Conservation (phyloP, 208 protist species). For the Wallacemonas sp. region DNA sequence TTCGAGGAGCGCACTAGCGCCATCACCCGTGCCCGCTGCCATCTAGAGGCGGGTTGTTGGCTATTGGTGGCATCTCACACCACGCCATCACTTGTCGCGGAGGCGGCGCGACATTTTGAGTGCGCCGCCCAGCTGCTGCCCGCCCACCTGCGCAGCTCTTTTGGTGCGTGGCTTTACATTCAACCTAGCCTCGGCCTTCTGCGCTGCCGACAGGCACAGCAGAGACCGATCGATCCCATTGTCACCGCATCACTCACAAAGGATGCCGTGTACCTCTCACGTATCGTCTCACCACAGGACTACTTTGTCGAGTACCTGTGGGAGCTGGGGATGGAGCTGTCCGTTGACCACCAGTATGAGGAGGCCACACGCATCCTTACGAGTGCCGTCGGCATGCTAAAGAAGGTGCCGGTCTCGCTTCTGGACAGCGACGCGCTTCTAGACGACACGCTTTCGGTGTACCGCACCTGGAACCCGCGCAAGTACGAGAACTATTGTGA, state of each 20-base stretch:
- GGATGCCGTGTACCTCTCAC: constrained; percentile 52
- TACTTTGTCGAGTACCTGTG: constrained; percentile 74
- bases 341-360: constrained; percentile 32
- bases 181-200: constrained; percentile 55
- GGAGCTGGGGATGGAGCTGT: constrained; percentile 77
- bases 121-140: constrained; percentile 40
- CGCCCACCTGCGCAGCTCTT: constrained; percentile 28
- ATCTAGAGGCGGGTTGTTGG: constrained; percentile 34
- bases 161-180: constrained; percentile 58
- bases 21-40: constrained; percentile 12
- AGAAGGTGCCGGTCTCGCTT: constrained; percentile 22
- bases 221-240: constrained; percentile 4
- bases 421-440: constrained; percentile 43
- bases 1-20: constrained; percentile 10
- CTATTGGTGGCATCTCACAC: constrained; percentile 21
- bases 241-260: constrained; percentile 29
- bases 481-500: constrained; percentile 59
- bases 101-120: constrained; percentile 50
- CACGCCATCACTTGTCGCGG: constrained; percentile 23
- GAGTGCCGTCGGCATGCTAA: constrained; percentile 33
- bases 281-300: constrained; percentile 37
- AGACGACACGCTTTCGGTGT: constrained; percentile 43
- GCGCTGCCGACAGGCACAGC: constrained; percentile 42
- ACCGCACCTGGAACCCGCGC: constrained; percentile 51
- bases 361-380: constrained; percentile 42